Base-by-base conservation (phyloP, 768 basidiomycete species). In the Dentipellis sp. region DNA sequence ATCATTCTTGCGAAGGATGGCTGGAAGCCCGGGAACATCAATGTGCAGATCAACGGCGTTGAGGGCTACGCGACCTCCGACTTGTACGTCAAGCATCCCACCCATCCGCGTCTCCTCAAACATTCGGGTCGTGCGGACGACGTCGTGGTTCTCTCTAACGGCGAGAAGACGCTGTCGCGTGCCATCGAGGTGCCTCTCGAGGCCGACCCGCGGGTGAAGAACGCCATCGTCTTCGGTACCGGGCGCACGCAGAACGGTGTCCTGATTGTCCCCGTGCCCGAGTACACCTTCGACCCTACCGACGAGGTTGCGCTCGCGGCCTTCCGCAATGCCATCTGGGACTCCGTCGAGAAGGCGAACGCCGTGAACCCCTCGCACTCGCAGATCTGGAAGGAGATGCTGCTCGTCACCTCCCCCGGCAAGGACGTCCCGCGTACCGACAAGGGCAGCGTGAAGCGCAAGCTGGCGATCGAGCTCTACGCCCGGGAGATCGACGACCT, bases 71-170 rank as follows among this genome's bases (percentile, higher is more conserved):
- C 48, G 17, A 50, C 48, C 21, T 50, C 48, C 16, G 48, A 50
- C 29, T 22, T 50, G 19, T 35, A 23, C 22, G 48, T 23, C 7
- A 22, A 22, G 48, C 48, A 50, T n/a, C 48, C 48, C 16, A 50
- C 48, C 21, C 21, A 50, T 16, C 3, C 71, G 2, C 66, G 72
- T 1, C 42, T 70, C 16, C 81, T 64, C 64, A 65, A 63, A 54
- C 56, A 65, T 8, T 59, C 54, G 19, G 63, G 63, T 4, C 56
- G 64, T 40, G 61, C 59, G 22, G 68, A 69, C 48, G 68, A 69
- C 53, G 68, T 68, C 54, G 64, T 69, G 21, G 64, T 68, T 62
- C 52, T 69, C 36, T 64, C 62, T 21, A 70, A 22, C 16, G 48
- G 48, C 16, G 48, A 50, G 29, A 50, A 50, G 48, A 35, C 29